phyloP scores from a whole-genome alignment of 768 basidiomycete genomes.

The Leccinum barrowsii region DNA sequence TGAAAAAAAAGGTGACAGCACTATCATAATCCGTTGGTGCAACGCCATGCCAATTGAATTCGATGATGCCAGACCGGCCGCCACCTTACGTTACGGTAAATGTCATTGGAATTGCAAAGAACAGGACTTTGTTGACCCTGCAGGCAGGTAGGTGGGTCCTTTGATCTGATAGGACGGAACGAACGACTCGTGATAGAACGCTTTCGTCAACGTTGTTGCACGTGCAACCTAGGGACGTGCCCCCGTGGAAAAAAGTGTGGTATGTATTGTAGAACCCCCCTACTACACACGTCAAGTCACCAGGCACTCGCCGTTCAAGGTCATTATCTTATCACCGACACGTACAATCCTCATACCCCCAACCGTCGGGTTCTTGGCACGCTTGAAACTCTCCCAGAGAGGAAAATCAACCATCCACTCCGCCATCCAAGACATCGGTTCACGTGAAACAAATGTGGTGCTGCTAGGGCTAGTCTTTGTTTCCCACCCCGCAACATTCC shows the following conservation, averaged over 20 bases:
- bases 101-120: conserved; percentile 11
- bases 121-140: background rate
- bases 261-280: background rate
- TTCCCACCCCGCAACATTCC: conserved; percentile 26
- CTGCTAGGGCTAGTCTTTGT: conserved; percentile 1
- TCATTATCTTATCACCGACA: conserved; percentile 8
- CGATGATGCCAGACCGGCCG: background rate
- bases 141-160: background rate
- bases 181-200: background rate
- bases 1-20: background rate
- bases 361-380: conserved; percentile 6
- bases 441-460: background rate
- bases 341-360: background rate
- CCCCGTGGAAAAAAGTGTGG: conserved; percentile 6
- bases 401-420: background rate
- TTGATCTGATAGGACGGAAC: background rate
- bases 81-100: background rate
- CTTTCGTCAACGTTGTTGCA: background rate
- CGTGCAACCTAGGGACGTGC: conserved; percentile 6
- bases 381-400: conserved; percentile 18
- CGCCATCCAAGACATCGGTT: background rate
- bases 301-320: background rate
- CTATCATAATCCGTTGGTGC: background rate
- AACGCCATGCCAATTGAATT: background rate
- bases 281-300: background rate